Conservation (phyloP, 2,329 filamentous ascomycete genomes). For the Periglandula ipomoeae region DNA sequence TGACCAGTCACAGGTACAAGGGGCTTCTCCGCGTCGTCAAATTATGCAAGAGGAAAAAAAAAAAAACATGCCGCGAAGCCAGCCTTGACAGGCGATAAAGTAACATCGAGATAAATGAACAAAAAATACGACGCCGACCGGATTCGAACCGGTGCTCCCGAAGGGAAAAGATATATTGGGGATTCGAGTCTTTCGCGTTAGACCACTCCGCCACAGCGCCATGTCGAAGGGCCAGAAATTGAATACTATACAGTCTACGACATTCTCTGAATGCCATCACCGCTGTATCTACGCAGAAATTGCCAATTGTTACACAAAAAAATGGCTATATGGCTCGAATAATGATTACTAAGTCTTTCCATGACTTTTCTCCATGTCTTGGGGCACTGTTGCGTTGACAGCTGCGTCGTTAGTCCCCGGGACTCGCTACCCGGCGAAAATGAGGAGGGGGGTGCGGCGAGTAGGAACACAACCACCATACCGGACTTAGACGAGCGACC, state of each 20-base stretch:
- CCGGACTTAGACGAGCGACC: neutral
- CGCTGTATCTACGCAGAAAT: too few species aligned
- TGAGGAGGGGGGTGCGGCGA: neutral
- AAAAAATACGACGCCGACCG: conserved; percentile 20
- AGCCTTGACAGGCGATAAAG: neutral
- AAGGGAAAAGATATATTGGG: conserved; percentile 17
- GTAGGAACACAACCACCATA: neutral
- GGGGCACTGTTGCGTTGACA: too few species aligned
- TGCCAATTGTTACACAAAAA: too few species aligned
- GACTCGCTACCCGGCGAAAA: too few species aligned
- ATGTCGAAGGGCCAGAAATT: neutral
- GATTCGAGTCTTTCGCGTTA: conserved; percentile 24
- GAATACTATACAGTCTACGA: neutral
- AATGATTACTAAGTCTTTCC: too few species aligned
- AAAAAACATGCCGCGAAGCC: neutral
- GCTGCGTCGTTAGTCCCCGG: too few species aligned
- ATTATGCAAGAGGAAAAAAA: neutral
- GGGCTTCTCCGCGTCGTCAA: too few species aligned
- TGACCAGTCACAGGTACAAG: too few species aligned
- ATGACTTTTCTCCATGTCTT: too few species aligned
- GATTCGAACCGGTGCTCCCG: conserved; percentile 26
- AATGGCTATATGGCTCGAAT: too few species aligned
- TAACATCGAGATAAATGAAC: neutral
- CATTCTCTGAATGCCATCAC: too few species aligned
- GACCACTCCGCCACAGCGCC: conserved; percentile 24